These are phyloP conservation scores for Durotheca rogersii DNA, from an alignment of 495 filamentous ascomycete genomes.

Conservation along the genomic window DNA sequence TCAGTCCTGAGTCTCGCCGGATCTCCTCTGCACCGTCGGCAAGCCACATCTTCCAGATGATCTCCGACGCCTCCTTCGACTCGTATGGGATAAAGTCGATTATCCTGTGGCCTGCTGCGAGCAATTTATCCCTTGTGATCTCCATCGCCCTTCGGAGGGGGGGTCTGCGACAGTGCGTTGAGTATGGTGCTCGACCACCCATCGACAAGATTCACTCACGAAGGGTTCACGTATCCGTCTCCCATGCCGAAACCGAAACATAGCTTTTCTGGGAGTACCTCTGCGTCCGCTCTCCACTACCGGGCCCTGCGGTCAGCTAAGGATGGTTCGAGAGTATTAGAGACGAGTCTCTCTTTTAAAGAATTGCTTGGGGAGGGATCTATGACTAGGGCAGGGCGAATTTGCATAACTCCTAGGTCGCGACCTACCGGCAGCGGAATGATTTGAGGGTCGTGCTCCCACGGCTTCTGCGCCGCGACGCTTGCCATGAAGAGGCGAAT, in stretches of 20 bases:
- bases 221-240: conserved; percentile 8
- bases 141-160: conserved; percentile 12
- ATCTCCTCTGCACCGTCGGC: conserved; percentile 54
- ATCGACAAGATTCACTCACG: conserved; percentile 1
- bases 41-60: conserved; percentile 37
- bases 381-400: neutral
- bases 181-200: neutral
- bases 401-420: neutral
- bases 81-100: conserved; percentile 9
- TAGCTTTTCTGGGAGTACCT: conserved; percentile 6
- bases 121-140: conserved; percentile 9
- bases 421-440: conserved; percentile 1
- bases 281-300: conserved; percentile 9
- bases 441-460: neutral
- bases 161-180: neutral
- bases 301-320: neutral
- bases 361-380: neutral
- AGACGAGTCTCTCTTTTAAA: no score
- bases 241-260: conserved; percentile 9
- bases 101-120: conserved; percentile 6
- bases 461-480: conserved; percentile 2
- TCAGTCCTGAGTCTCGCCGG: conserved; percentile 48
- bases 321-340: no score
- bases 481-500: conserved; percentile 12
- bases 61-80: conserved; percentile 5